Base-by-base conservation (phyloP, 2,329 filamentous ascomycete genomes). In the Mariannaea sp. region DNA sequence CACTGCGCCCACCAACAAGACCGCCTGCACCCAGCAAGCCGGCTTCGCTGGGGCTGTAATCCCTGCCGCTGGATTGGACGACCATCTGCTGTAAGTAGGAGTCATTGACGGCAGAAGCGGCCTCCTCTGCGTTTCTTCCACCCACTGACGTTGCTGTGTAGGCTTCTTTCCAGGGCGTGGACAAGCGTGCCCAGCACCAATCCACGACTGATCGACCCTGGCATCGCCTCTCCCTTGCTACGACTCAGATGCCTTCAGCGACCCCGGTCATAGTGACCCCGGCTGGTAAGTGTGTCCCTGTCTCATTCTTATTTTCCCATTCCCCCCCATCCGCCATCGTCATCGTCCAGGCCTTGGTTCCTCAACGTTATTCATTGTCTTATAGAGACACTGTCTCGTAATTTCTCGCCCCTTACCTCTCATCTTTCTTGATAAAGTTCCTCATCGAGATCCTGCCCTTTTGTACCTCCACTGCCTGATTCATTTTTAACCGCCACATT, bases 201-300 rank as follows among this genome's bases (percentile, higher is more conserved):
- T 35, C 16, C 32, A 30, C 52, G 53, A 53, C 53, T 62, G 53
- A 64, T 64, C 53, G 36, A 27, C 44, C 36, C 42, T 24, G 44
- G 48, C 43, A 51, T 48, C 55, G 45, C 59, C 50, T 57, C 56
- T 59, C 60, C 58, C 60, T 60, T 51, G 49, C 46, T 57, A 35
- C n/a, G n/a, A n/a, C 58, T 53, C 62, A 62, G 61, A 67, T 67
- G 65, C 65, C 65, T 66, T 67, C 65, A 62, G 65, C 61, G 59
- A 61, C 67, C 57, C 60, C 62, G 41, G 61, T 65, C 50, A 55
- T 32, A 32, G 29, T 32, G 29, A 32, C 59, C 61, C 62, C 61
- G 61, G 61, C 58, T 57, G 65, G 65, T 67, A 51, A 39, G 36
- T 39, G 19, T 35, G 32, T 24, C 8, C 9, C 3, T 57, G 65